Conservation (phyloP, 164 flowering plant species). For the Akebia trifoliata region DNA sequence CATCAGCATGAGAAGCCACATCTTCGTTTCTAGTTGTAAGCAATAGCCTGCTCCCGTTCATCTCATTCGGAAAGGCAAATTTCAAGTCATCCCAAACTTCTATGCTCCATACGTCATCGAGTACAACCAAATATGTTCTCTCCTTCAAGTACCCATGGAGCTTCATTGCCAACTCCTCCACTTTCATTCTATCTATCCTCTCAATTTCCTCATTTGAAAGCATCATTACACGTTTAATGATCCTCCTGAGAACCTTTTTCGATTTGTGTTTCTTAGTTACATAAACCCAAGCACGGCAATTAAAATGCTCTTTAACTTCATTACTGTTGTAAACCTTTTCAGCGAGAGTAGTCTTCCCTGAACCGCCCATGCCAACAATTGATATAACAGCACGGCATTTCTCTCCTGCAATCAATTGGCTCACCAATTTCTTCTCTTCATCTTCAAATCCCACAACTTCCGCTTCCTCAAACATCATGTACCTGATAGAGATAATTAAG, state of each 20-base stretch:
- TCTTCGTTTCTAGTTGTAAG: slow-evolving; percentile 4
- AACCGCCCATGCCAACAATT: no score
- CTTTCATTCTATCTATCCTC: not conserved
- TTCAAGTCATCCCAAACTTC: slow-evolving; percentile 6
- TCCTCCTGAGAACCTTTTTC: not conserved
- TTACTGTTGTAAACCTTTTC: not conserved
- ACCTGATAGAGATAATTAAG: no score
- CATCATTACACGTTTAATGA: not conserved
- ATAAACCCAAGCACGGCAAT: not conserved
- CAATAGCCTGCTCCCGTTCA: slow-evolving; percentile 8
- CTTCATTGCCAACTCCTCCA: not conserved
- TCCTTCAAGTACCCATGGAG: not conserved
- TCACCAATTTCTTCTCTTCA: not conserved
- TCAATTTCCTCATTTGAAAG: not conserved
- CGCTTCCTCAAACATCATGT: not conserved
- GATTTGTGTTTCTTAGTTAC: not conserved
- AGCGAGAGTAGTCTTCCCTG: not conserved
- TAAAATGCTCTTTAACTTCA: not conserved
- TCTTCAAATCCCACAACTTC: not conserved
- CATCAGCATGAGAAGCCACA: not conserved
- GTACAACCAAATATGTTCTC: slow-evolving; percentile 7
- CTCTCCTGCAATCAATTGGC: not conserved
- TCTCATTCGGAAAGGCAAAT: not conserved
- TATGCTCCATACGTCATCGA: slow-evolving; percentile 6
- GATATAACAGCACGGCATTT: not conserved